Evolutionary conservation across 306 rosid genomes (phyloP), one percentile per base, ranked within the genome.

Genomic region (Gastrolobium bilobum): DNA sequence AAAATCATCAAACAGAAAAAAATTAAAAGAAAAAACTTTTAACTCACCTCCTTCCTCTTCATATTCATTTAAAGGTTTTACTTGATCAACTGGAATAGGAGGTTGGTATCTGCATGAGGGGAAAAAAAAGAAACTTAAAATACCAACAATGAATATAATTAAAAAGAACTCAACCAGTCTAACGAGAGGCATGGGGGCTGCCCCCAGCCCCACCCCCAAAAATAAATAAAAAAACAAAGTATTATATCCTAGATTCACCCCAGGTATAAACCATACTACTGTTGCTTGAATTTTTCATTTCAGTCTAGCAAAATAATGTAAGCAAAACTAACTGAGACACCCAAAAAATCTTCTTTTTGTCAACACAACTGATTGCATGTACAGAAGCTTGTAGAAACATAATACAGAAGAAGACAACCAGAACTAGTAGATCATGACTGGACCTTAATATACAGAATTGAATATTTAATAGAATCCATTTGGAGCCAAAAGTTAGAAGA

Each of bases 21-120:
- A 39, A 31, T 31, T 34, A 62, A 69, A 47, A 51, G 47, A 79
- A 75, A 57, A 60, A 10, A 15, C 13, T 14, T 61, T 76, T 2
- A 69, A 15, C 15, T 86, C 77, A 90, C 98, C 98, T 87, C 94
- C 93, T 53, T 90, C 93, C 74, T 91, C 94, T 48, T 88, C 94
- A 43, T 89, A 87, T 75, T 87, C 94, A 79, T 86, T 91, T 65
- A 86, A 84, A 15, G 91, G 98, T 86, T 86, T 94, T 77, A 92
- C 97, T 88, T 90, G 94, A 79, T 94, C 97, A 44, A 54, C 89
- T 2, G 96, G 93, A 69, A 91, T 88, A 67, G 98, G 98, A 57
- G 90, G 75, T 76, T 94, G 98, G 59, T 94, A 90, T 73, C 98
- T 94, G 84, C 72, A 83, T 40, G 33, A 13, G 64, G 56, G 26